phyloP scores from a whole-genome alignment of 768 basidiomycete genomes.

The Hericium coralloides region DNA sequence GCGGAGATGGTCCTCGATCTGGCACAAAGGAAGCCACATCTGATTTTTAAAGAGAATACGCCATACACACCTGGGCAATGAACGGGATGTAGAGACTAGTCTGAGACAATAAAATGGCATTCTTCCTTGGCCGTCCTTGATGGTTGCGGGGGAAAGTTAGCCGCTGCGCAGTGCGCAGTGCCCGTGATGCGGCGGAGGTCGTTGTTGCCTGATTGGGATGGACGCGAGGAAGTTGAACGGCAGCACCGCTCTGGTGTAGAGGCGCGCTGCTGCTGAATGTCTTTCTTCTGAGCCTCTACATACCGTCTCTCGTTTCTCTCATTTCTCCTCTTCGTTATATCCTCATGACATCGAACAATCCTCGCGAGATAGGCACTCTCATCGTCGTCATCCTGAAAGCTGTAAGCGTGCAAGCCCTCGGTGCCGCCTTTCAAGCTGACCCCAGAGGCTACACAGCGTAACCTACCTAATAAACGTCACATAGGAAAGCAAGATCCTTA shows the following conservation, averaged over 20 bases:
- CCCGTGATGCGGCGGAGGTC: no score
- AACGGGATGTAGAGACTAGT: no score
- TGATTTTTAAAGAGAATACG: constrained; percentile 48
- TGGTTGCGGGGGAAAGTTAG: no score
- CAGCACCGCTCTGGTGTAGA: background rate
- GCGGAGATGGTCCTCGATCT: constrained; percentile 76
- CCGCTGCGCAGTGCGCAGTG: no score
- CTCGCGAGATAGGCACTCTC: constrained; percentile 84
- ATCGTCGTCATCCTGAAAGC: constrained; percentile 91
- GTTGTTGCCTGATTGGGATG: background rate
- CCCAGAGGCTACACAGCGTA: constrained; percentile 41
- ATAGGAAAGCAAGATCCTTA: constrained; percentile 98
- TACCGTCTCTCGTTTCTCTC: constrained; percentile 7
- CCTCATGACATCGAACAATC: constrained; percentile 42
- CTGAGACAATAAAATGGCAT: no score
- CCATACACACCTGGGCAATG: constrained; percentile 43
- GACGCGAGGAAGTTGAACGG: background rate
- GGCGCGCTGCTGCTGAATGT: background rate
- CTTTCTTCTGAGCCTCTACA: no score
- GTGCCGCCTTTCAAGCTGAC: constrained; percentile 2
- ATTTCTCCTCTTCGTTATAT: background rate
- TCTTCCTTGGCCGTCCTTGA: no score
- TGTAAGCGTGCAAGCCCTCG: constrained; percentile 32
- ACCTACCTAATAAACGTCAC: constrained; percentile 83
- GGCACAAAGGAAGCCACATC: constrained; percentile 60